Percentiles rank a stretch among this genome's conserved stretches.
Conservation (phyloP, 2,329 filamentous ascomycete species). For the Lachnellula occidentalis region DNA sequence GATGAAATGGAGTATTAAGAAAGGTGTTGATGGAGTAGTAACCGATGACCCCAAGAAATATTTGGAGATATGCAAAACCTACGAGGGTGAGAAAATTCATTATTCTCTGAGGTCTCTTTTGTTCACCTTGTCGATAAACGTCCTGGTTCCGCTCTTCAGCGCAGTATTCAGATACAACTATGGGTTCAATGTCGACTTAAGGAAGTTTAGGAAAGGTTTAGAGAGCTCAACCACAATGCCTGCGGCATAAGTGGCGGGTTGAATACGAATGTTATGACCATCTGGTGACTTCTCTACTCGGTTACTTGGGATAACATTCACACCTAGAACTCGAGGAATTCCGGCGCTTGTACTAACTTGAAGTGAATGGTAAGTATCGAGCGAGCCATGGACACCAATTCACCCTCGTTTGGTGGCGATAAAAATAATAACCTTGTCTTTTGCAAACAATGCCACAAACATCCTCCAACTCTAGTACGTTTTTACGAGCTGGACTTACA, state of each 20-base stretch:
- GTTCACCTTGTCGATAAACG: conserved; percentile 15
- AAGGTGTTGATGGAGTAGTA: conserved; percentile 70
- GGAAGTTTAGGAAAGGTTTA: conserved; percentile 9
- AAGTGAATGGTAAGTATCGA: background rate
- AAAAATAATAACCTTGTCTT: background rate
- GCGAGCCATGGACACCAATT: background rate
- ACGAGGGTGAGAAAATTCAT: conserved; percentile 21
- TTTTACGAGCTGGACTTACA: too few relatives aligned
- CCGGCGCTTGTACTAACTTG: background rate
- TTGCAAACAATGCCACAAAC: background rate
- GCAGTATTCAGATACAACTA: conserved; percentile 19
- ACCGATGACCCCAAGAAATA: conserved; percentile 76
- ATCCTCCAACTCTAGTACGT: too few relatives aligned
- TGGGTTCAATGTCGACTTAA: conserved; percentile 12
- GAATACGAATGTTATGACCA: background rate
- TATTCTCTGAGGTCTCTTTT: conserved; percentile 12
- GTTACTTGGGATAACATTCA: background rate
- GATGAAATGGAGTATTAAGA: conserved; percentile 76
- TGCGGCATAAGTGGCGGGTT: background rate
- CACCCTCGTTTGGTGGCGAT: background rate
- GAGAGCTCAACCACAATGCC: conserved; percentile 2
- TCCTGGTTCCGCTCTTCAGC: conserved; percentile 17
- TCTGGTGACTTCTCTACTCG: background rate
- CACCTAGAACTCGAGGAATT: background rate
- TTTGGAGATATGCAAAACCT: conserved; percentile 49